A percentile compares a stretch with the other conserved stretches of the same genome.
Evolutionary conservation across 2,329 filamentous ascomycete genomes (phyloP).

Genomic region (Metarhizium robertsii): DNA sequence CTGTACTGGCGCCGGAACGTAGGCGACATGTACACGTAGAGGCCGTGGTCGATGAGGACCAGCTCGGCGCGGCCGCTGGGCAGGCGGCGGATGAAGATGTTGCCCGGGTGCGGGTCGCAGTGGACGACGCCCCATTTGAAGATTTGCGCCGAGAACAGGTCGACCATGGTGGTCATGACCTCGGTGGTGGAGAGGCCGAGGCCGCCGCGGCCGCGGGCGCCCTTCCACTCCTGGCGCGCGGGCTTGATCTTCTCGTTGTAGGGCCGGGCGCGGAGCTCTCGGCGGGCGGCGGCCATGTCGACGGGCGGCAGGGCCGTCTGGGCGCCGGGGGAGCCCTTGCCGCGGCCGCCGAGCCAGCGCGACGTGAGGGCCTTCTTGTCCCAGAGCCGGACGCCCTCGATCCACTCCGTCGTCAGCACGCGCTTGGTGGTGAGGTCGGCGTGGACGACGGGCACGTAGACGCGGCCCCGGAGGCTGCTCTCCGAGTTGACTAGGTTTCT

Average conservation of each 20-base stretch:
- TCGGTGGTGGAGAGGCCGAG: constrained; percentile 74
- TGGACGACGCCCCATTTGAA: constrained; percentile 95
- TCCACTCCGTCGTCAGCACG: constrained; percentile 94
- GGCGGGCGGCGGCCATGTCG: constrained; percentile 35
- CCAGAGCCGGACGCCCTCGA: constrained; percentile 88
- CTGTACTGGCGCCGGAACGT: constrained; percentile 80
- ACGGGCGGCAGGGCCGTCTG: constrained; percentile 51
- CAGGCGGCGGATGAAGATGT: constrained; percentile 86
- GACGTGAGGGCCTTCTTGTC: constrained; percentile 74
- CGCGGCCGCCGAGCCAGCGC: constrained; percentile 69
- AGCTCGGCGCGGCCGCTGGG: constrained; percentile 78
- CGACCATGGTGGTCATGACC: constrained; percentile 94
- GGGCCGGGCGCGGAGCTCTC: constrained; percentile 40
- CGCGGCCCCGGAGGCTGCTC: constrained; percentile 63
- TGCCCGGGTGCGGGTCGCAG: constrained; percentile 94
- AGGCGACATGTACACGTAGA: constrained; percentile 86
- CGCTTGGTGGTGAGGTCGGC: constrained; percentile 72
- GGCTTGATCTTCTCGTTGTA: constrained; percentile 62
- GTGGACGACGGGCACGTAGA: constrained; percentile 84
- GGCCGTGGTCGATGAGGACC: constrained; percentile 91
- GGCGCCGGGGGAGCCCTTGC: constrained; percentile 69
- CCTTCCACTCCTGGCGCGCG: constrained; percentile 69
- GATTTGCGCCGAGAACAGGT: constrained; percentile 95
- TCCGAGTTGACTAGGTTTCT: constrained; percentile 65
- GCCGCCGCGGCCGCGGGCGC: constrained; percentile 62